These are phyloP conservation scores for Bolboschoenoplectus hybrid DNA, from an alignment of 202 grass and related monocot species.

Conservation along the genomic window DNA sequence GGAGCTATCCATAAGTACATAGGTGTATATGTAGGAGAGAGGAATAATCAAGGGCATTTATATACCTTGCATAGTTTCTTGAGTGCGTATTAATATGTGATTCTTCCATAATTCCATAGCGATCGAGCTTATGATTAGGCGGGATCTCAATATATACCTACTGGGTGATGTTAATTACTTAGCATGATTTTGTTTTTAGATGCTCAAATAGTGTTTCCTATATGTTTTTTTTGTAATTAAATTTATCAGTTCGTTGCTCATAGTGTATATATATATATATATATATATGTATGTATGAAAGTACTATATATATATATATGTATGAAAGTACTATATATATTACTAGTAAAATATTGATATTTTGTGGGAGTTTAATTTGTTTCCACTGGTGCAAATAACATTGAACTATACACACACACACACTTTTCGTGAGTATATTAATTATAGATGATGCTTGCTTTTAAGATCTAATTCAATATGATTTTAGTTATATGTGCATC, in stretches of 20 bases:
- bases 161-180: background rate
- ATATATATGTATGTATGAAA: background rate
- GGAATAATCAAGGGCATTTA: constrained; percentile 13
- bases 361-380: too few relatives aligned
- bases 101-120: background rate
- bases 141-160: background rate
- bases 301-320: too few relatives aligned
- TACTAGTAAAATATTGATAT: too few relatives aligned
- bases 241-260: background rate
- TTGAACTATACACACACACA: too few relatives aligned
- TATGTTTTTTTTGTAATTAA: background rate
- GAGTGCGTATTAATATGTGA: background rate
- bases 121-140: background rate
- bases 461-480: too few relatives aligned
- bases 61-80: constrained; percentile 26
- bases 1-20: constrained; percentile 27
- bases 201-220: too few relatives aligned
- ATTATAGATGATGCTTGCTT: too few relatives aligned
- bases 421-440: too few relatives aligned
- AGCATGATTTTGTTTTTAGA: background rate
- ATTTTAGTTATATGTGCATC: too few relatives aligned
- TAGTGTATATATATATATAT: background rate
- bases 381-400: too few relatives aligned
- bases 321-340: too few relatives aligned
- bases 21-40: background rate